Conservation (phyloP, 352 stramenopile genomes). For the Phytophthora meadii region DNA sequence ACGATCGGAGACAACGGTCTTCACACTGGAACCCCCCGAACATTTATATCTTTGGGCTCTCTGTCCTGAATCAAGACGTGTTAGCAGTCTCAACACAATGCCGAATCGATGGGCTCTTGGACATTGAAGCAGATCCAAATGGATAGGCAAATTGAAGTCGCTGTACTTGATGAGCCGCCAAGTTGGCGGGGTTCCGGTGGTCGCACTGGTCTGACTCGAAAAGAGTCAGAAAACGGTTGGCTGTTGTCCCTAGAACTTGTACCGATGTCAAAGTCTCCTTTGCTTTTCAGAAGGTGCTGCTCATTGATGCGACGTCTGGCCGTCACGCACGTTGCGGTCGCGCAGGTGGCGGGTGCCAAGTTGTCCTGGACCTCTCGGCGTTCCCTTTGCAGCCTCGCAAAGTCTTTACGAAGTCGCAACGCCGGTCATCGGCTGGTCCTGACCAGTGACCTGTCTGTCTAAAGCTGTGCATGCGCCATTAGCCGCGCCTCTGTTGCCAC, state of each 20-base stretch:
- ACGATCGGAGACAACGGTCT: constrained; percentile 6
- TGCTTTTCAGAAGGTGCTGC: constrained; percentile 13
- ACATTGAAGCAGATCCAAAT: constrained; percentile 9
- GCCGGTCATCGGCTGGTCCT: constrained; percentile 20
- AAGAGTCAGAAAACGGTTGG: no score
- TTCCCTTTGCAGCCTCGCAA: constrained; percentile 10
- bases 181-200: constrained; percentile 14
- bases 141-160: constrained; percentile 17
- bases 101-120: not conserved
- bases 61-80: no score
- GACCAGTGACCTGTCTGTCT: constrained; percentile 21
- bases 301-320: constrained; percentile 17
- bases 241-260: not conserved
- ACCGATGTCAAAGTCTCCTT: not conserved
- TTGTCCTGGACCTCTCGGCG: not conserved
- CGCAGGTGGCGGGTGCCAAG: constrained; percentile 26
- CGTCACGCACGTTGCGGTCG: constrained; percentile 9
- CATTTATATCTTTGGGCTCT: not conserved
- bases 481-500: constrained; percentile 23
- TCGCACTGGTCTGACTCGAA: constrained; percentile 10
- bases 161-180: constrained; percentile 5
- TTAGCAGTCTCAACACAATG: not conserved
- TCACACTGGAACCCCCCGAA: not conserved
- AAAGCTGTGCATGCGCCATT: constrained; percentile 11
- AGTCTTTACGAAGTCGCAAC: constrained; percentile 12